A percentile compares a stretch with the other conserved stretches of the same genome.
phyloP scores from a whole-genome alignment of 1,284 basidiomycete species.

The Boletus holoroseus region DNA sequence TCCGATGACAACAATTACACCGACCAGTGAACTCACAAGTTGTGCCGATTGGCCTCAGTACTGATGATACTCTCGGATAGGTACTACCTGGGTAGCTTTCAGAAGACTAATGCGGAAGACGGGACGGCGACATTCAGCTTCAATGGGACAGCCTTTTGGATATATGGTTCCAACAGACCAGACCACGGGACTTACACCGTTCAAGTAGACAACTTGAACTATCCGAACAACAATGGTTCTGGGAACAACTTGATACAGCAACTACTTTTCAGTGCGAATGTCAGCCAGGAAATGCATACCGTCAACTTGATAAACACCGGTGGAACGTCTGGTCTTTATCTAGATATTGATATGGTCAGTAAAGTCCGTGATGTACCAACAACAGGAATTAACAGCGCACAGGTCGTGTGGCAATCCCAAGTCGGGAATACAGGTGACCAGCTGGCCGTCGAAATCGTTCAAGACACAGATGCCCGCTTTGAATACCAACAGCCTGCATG shows the following conservation, averaged over 20 bases:
- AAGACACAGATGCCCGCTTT: conserved; percentile 25
- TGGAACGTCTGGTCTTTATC: conserved; percentile 10
- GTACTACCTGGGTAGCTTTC: conserved; percentile 31
- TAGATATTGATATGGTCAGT: conserved; percentile 34
- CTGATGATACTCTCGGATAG: conserved; percentile 9
- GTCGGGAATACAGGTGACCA: conserved; percentile 19
- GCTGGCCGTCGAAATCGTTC: conserved; percentile 18
- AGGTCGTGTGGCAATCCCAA: conserved; percentile 31
- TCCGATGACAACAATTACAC: conserved; percentile 19
- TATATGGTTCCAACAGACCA: conserved; percentile 32
- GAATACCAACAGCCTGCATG: conserved; percentile 22
- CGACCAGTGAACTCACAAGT: conserved; percentile 12
- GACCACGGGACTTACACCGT: conserved; percentile 33
- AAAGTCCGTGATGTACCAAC: background rate
- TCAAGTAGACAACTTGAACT: conserved; percentile 23
- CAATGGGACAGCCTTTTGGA: conserved; percentile 32
- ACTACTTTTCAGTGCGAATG: conserved; percentile 23
- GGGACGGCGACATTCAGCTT: conserved; percentile 33
- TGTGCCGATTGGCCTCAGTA: background rate
- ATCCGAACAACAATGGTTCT: conserved; percentile 10
- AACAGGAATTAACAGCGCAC: background rate
- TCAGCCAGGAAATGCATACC: conserved; percentile 26
- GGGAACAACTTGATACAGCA: conserved; percentile 23
- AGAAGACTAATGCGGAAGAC: conserved; percentile 21
- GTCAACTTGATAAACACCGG: conserved; percentile 30